phyloP scores from a whole-genome alignment of 192 early-diverging fungal species.

The Mortierella claussenii region DNA sequence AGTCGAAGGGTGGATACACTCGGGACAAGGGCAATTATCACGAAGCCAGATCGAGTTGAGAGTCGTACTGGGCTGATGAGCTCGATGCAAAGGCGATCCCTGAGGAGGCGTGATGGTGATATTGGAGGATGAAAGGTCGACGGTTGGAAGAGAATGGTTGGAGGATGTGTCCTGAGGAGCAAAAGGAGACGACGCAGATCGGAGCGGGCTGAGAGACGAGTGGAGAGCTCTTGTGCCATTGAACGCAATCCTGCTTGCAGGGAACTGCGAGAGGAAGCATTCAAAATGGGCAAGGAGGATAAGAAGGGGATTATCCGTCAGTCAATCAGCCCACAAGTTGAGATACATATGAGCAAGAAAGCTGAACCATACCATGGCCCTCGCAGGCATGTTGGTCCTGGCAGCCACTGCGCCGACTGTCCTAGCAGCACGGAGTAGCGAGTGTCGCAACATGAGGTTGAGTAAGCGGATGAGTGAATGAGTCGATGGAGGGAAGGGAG shows the following conservation, averaged over 20 bases:
- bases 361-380: too few relatives aligned
- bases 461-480: neutral
- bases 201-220: neutral
- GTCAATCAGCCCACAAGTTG: too few relatives aligned
- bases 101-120: slow-evolving; percentile 15
- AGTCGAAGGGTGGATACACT: slow-evolving; percentile 65
- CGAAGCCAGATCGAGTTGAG: slow-evolving; percentile 63
- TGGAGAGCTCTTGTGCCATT: slow-evolving; percentile 6
- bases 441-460: slow-evolving; percentile 20
- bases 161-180: too few relatives aligned
- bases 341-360: too few relatives aligned
- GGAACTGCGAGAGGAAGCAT: neutral
- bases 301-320: neutral
- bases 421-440: slow-evolving; percentile 11
- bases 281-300: neutral
- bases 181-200: neutral
- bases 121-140: neutral
- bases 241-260: neutral
- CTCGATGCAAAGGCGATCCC: slow-evolving; percentile 14
- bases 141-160: neutral
- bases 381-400: too few relatives aligned
- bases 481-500: too few relatives aligned
- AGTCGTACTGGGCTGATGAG: slow-evolving; percentile 17
- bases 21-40: slow-evolving; percentile 68
- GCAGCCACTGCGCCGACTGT: neutral